phyloP scores from a whole-genome alignment of 2,329 filamentous ascomycete species.

The Nemania serpens region DNA sequence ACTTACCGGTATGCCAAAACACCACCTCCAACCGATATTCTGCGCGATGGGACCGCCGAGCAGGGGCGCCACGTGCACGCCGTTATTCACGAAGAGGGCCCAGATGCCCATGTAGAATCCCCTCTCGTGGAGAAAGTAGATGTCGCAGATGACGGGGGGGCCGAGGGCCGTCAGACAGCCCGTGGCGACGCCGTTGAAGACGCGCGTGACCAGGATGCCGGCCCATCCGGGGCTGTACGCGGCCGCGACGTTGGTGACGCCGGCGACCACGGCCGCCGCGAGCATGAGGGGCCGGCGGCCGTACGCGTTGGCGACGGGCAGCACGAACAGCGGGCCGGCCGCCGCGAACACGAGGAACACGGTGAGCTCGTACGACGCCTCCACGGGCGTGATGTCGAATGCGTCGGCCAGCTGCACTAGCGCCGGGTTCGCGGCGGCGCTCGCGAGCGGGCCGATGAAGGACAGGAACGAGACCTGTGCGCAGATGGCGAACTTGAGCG shows the following conservation, averaged over 20 bases:
- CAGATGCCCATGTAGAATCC: conserved; percentile 36
- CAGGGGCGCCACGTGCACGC: conserved; percentile 30
- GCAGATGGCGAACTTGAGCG: conserved; percentile 9
- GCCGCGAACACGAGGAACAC: conserved; percentile 40
- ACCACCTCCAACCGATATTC: conserved; percentile 35
- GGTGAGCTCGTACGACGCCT: conserved; percentile 42
- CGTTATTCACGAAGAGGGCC: conserved; percentile 33
- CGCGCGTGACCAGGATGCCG: conserved; percentile 31
- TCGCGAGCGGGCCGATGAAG: conserved; percentile 38
- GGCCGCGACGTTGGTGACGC: conserved; percentile 36
- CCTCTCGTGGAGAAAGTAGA: conserved; percentile 34
- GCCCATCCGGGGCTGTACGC: conserved; percentile 33
- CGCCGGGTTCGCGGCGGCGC: conserved; percentile 41
- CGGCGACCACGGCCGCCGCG: conserved; percentile 39
- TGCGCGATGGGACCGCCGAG: conserved; percentile 39
- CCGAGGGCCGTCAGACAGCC: conserved; percentile 29
- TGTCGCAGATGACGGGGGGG: conserved; percentile 30
- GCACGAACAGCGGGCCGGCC: conserved; percentile 2
- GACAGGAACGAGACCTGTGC: conserved; percentile 42
- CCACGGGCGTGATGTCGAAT: conserved; percentile 39
- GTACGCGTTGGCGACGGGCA: conserved; percentile 1
- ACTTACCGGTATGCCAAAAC: conserved; percentile 36
- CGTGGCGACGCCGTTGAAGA: conserved; percentile 29
- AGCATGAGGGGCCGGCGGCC: conserved; percentile 43
- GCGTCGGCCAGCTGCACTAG: conserved; percentile 39